Base-by-base conservation (phyloP, 352 stramenopile species). In the Phytophthora syringae region DNA sequence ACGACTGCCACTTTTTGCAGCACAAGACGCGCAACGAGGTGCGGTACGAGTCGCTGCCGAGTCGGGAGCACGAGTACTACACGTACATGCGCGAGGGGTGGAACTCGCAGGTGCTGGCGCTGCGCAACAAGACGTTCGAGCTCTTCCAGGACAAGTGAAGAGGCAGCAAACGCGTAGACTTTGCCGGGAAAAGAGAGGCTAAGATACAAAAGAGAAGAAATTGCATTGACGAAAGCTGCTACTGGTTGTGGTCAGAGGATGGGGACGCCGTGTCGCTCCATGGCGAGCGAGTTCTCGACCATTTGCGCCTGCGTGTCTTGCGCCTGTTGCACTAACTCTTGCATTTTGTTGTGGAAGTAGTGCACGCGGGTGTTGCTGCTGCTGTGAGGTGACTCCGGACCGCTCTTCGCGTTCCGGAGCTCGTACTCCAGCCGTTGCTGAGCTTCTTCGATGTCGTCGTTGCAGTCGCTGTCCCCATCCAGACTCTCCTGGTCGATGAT, bases 31-130 rank as follows among this genome's bases (percentile, higher is more conserved):
- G 52, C 11, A 64, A 39, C 39, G 52, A 87, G 51, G 68, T 86
- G 60, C 76, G 83, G 40, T 93, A 93, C 64, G 79, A 81, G 52
- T 49, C 78, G 32, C 58, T 93, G 55, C 82, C 79, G 27, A 89
- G 76, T 66, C 81, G 72, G 27, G 85, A 93, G 70, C 85, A 93
- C 65, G 85, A 92, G 76, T 93, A 91, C 72, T 93, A 93, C 71
- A 88, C 82, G 73, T 78, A 72, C 67, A 55, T 92, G 40, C 82
- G 85, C 45, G 57, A 90, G 67, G 54, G 72, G 18, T 93, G 85
- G 85, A 93, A 93, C 74, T 68, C 76, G 30, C 83, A 85, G 65
- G 80, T 93, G 30, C 44, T 92, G 30, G 59, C 61, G 21, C 76
- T 93, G 62, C 82, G 85, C 44, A 79, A 89, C 66, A 82, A 75